Evolutionary conservation across 805 yeast species (phyloP), one percentile per base, ranked within the genome.

Genomic region (Ogataea pilisensis): DNA sequence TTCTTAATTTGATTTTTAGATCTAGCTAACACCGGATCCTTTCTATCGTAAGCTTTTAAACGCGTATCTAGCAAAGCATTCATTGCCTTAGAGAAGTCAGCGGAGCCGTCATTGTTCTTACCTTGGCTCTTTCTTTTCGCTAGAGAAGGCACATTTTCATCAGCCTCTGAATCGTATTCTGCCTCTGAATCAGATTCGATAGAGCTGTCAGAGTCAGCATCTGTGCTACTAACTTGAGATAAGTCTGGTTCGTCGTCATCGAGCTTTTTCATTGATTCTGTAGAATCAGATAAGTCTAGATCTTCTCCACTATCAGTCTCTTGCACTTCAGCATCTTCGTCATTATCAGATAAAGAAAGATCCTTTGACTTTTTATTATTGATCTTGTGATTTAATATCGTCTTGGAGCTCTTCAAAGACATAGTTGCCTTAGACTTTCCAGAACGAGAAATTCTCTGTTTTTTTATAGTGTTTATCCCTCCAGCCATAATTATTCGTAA

Each of bases 21-120:
- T 64, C 98, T 80, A 7, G 91, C 90, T 65, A 91, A 72, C 41
- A 91, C 86, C 3, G 99, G 99, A 60, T 90, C 95, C 34, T 75
- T 75, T 57, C 97, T 73, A 56, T 85, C 88, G 54, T 91, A 85
- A 0, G 96, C 95, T 60, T 93, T 93, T 50, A 91, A 70, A 54
- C 79, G 82, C 2, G 98, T 87, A 5, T 84, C 85, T 38, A 91
- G 66, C 53, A 91, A 84, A 13, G 95, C 93, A 50, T 69, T 78
- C 56, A 93, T 78, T 0, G 98, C 98, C 40, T 65, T 72, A 16
- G 95, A 86, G 57, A 93, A 91, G 2, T 79, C 72, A 33, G 71
- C 81, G 1, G 87, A 73, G n/a, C 89, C 91, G 61, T 82, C 88
- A 45, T 75, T 82, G 33, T 65, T 75, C 54, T 74, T 74, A 54